phyloP scores from a whole-genome alignment of 1,284 basidiomycete genomes.

The Boletellus dicymbophilus region DNA sequence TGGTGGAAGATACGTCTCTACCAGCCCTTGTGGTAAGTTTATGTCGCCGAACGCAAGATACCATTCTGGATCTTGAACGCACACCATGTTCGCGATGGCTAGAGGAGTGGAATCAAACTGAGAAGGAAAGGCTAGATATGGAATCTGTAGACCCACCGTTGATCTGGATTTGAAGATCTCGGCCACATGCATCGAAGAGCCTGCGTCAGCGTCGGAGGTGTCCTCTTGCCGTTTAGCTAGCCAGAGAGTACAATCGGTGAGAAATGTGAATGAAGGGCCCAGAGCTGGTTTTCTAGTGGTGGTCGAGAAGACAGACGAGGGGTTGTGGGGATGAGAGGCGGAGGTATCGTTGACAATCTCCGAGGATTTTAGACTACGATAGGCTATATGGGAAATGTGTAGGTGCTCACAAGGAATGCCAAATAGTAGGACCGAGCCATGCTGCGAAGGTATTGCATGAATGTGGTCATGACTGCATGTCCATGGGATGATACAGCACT shows the following conservation, averaged over 20 bases:
- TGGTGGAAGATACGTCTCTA: no score
- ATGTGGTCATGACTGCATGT: slow-evolving; percentile 71
- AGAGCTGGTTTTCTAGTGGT: slow-evolving; percentile 64
- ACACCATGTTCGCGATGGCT: slow-evolving; percentile 43
- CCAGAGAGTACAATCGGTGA: slow-evolving; percentile 76
- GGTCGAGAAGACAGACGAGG: slow-evolving; percentile 40
- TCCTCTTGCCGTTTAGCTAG: slow-evolving; percentile 37
- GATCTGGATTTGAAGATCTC: slow-evolving; percentile 47
- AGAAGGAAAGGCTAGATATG: background rate
- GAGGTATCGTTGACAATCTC: slow-evolving; percentile 52
- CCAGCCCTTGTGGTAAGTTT: no score
- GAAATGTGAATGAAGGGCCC: slow-evolving; percentile 71
- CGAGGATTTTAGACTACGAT: background rate
- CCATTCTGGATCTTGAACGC: slow-evolving; percentile 33
- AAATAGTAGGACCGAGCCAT: slow-evolving; percentile 48
- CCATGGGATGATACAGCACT: slow-evolving; percentile 70
- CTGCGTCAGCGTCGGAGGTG: slow-evolving; percentile 10
- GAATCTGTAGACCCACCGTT: slow-evolving; percentile 43
- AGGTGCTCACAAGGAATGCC: slow-evolving; percentile 50
- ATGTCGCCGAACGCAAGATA: slow-evolving; percentile 17
- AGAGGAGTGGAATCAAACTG: background rate
- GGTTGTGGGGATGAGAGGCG: slow-evolving; percentile 34
- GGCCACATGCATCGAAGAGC: slow-evolving; percentile 31
- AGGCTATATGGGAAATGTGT: background rate
- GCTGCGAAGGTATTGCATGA: slow-evolving; percentile 64